A percentile compares a stretch with the other conserved stretches of the same genome.
These are phyloP conservation scores for Paraphoma chrysanthemicola DNA, from an alignment of 2,329 filamentous ascomycete genomes.

Conservation along the genomic window DNA sequence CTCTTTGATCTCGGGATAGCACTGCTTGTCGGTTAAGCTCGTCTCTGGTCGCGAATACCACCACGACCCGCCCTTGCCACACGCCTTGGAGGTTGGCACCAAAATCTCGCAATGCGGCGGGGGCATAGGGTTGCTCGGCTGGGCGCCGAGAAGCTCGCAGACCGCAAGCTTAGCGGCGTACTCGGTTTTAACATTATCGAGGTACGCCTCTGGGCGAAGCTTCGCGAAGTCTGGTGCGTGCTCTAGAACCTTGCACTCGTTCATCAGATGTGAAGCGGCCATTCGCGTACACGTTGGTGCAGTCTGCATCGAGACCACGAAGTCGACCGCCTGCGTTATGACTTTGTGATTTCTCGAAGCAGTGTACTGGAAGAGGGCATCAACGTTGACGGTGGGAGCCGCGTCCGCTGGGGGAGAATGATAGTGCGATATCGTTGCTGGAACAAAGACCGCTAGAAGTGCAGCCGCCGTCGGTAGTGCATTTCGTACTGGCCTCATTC, in stretches of 20 bases:
- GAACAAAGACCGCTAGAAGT: neutral
- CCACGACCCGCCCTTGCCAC: slow-evolving; percentile 28
- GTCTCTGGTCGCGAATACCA: slow-evolving; percentile 22
- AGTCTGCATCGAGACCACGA: slow-evolving; percentile 30
- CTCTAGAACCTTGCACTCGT: slow-evolving; percentile 61
- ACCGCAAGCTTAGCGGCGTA: slow-evolving; percentile 69
- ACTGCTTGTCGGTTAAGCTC: slow-evolving; percentile 27
- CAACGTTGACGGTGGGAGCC: slow-evolving; percentile 20
- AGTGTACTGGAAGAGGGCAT: slow-evolving; percentile 28
- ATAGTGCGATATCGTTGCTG: slow-evolving; percentile 10
- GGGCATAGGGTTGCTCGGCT: slow-evolving; percentile 49
- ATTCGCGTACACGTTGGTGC: slow-evolving; percentile 57
- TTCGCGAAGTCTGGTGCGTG: slow-evolving; percentile 34
- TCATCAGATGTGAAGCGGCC: slow-evolving; percentile 59
- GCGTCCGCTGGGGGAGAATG: slow-evolving; percentile 23
- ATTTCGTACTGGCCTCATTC: slow-evolving; percentile 1
- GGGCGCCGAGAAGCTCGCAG: slow-evolving; percentile 65
- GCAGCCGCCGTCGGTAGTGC: neutral
- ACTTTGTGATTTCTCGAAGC: slow-evolving; percentile 29
- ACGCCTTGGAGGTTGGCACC: slow-evolving; percentile 48
- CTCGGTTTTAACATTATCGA: slow-evolving; percentile 58
- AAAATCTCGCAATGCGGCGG: slow-evolving; percentile 61
- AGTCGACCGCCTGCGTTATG: slow-evolving; percentile 32
- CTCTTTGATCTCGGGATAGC: slow-evolving; percentile 43
- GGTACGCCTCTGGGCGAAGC: slow-evolving; percentile 31